Evolutionary conservation across 495 filamentous ascomycete genomes (phyloP), one percentile per base, ranked within the genome.

Genomic region (Aspergillus wentii): DNA sequence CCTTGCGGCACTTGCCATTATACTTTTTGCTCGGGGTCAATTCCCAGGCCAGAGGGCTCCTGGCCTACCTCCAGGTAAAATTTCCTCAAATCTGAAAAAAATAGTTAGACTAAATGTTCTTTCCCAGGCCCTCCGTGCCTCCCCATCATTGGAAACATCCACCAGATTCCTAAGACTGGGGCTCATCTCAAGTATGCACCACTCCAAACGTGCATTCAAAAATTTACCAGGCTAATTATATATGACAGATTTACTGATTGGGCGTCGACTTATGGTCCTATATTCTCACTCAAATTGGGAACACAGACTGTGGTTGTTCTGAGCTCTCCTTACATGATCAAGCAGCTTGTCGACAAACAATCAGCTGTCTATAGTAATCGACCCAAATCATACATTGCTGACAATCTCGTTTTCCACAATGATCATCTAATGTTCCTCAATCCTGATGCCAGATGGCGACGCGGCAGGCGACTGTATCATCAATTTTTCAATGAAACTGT

Each of bases 371-470:
- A 70, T 48, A 68, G 57, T 42, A 43, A 60, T 14, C 59, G 74
- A 5, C 76, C 74, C 1, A 35, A 30, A 1, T 68, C 61, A n/a
- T 62, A 66, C 30, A 62, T 80, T 11, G 49, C 51, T 5, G 47
- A 64, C 28, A 45, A 64, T 4, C 56, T 75, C 32, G 60, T 75
- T 23, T 61, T 62, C 2, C 27, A 44, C 0, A 68, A 68, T 3
- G 64, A 74, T 35, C 73, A 75, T 40, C 37, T 73, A 4, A 56
- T 75, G 0, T 28, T 72, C 2, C 69, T 76, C 68, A 43, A 68
- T 3, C 66, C 69, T 30, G 66, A 61, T 2, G 31, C 49, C 8
- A 28, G 41, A 21, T 76, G 70, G 73, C 54, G 66, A 9, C 43
- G 25, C 4, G 54, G 51, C 23, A 54, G 72, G 10, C 69, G 65